These are phyloP conservation scores for Yamadazyma jaroonii DNA, from an alignment of 1,139 yeast species.

Conservation along the genomic window DNA sequence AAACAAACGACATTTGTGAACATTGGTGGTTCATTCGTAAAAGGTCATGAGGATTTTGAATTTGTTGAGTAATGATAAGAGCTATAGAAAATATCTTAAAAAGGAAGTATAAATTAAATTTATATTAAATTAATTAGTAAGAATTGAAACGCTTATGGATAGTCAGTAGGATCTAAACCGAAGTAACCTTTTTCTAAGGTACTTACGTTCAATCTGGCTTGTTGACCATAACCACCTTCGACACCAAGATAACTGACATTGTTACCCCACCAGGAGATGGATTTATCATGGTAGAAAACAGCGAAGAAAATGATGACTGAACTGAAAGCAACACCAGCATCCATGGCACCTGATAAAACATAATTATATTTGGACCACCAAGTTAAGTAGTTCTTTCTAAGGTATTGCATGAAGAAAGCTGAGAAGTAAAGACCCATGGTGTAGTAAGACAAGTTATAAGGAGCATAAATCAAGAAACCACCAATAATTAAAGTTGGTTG, in stretches of 20 bases:
- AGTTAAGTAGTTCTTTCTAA: conserved; percentile 33
- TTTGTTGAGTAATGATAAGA: too few species aligned
- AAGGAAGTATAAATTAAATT: neutral
- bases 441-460: conserved; percentile 52
- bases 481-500: conserved; percentile 39
- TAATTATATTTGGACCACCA: conserved; percentile 43
- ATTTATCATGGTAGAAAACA: conserved; percentile 24
- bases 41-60: too few species aligned
- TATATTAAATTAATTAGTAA: neutral
- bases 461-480: conserved; percentile 43
- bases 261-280: conserved; percentile 40
- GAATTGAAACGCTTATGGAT: conserved; percentile 14
- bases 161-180: conserved; percentile 30
- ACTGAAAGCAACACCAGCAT: conserved; percentile 39
- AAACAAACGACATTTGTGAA: too few species aligned
- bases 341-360: conserved; percentile 38
- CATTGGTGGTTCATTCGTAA: too few species aligned
- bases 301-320: conserved; percentile 35
- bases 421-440: conserved; percentile 48
- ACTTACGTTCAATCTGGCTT: conserved; percentile 4
- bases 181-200: conserved; percentile 41
- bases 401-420: conserved; percentile 42
- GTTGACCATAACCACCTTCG: conserved; percentile 21
- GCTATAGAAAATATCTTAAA: neutral
- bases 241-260: conserved; percentile 27